Percentiles rank a stretch among this genome's conserved stretches.
phyloP scores from a whole-genome alignment of 148 eudicot genomes.

The Camellia lanceoleosa region DNA sequence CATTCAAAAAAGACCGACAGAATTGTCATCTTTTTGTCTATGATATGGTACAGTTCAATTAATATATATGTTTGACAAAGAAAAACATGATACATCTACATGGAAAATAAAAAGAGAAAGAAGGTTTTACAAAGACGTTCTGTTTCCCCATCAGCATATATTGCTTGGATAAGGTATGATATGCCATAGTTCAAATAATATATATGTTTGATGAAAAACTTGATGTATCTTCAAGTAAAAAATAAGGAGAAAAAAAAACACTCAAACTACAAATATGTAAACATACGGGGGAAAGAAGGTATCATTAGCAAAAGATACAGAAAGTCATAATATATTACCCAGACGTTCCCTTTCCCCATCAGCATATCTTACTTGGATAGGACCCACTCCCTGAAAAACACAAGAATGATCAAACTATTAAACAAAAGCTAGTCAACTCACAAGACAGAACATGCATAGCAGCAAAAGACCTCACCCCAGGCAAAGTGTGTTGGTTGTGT shows the following conservation, averaged over 20 bases:
- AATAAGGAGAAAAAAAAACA: neutral
- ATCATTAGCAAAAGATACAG: neutral
- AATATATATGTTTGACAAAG: neutral
- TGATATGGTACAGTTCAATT: no score
- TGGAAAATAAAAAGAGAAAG: neutral
- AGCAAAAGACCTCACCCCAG: constrained; percentile 61
- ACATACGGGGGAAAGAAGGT: neutral
- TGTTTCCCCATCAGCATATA: no score
- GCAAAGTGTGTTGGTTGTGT: constrained; percentile 84
- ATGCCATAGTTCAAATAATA: neutral
- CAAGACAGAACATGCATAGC: neutral
- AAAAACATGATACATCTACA: neutral
- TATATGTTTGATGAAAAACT: neutral
- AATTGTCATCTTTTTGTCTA: no score
- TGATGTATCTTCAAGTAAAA: neutral
- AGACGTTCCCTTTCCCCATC: constrained; percentile 97
- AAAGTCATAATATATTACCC: constrained; percentile 49
- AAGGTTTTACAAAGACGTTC: neutral
- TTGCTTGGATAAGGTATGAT: neutral
- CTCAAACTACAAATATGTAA: neutral
- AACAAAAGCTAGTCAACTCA: constrained; percentile 3
- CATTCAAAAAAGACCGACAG: no score
- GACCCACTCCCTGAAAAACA: constrained; percentile 72
- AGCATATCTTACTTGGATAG: constrained; percentile 98
- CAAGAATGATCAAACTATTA: constrained; percentile 2